Percentiles rank a stretch among this genome's conserved stretches.
These are phyloP conservation scores for Hymenoscyphus fructigenus DNA, from an alignment of 2,329 filamentous ascomycete genomes.

Conservation along the genomic window DNA sequence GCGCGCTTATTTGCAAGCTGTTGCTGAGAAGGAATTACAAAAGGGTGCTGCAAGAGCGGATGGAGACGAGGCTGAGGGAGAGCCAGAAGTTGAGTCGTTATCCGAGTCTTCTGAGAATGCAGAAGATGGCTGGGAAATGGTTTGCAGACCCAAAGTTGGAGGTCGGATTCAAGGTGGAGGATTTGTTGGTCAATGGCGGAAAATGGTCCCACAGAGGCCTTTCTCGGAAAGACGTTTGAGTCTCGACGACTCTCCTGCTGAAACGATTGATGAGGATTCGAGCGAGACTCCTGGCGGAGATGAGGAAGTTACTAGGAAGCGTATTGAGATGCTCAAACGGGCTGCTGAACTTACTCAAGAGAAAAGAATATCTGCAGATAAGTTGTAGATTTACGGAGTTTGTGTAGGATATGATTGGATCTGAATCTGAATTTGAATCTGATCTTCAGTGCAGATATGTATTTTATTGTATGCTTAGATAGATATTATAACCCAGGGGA, in stretches of 20 bases:
- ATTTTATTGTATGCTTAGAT: not conserved
- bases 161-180: constrained; percentile 47
- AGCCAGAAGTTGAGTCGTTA: not conserved
- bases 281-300: too few species aligned
- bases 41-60: not conserved
- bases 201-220: not conserved
- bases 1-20: constrained; percentile 29
- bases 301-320: too few species aligned
- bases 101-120: constrained; percentile 1
- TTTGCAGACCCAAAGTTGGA: constrained; percentile 54
- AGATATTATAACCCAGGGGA: not conserved
- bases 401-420: not conserved
- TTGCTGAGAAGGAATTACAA: constrained; percentile 10
- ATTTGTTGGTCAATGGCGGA: constrained; percentile 47
- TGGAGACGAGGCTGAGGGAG: constrained; percentile 1
- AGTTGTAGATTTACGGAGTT: not conserved
- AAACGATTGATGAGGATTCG: not conserved
- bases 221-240: not conserved
- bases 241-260: not conserved
- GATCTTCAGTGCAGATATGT: not conserved
- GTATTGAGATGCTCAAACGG: too few species aligned
- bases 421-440: not conserved
- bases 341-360: too few species aligned
- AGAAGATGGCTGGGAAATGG: constrained; percentile 41
- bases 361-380: not conserved